phyloP scores from a whole-genome alignment of 371 early-diverging fungal species.

The Mortierella sp. region DNA sequence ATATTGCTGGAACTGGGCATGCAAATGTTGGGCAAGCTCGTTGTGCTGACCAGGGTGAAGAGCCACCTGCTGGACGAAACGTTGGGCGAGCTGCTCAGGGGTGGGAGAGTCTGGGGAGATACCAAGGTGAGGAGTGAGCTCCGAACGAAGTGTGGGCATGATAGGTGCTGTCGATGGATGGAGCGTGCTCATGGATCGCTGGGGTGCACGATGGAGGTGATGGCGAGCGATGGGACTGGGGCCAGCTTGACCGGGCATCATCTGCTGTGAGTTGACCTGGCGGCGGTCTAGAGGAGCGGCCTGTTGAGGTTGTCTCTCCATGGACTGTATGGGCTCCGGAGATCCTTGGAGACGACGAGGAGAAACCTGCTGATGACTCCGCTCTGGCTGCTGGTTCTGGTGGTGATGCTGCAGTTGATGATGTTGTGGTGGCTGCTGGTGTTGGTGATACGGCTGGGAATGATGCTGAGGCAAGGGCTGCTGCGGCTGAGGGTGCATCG shows the following conservation, averaged over 20 bases:
- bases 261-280: background rate
- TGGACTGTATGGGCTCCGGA: background rate
- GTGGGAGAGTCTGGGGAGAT: conserved; percentile 45
- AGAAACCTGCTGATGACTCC: background rate
- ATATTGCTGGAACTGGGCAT: conserved; percentile 48
- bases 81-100: conserved; percentile 53
- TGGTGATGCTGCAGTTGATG: background rate
- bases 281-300: background rate
- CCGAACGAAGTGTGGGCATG: conserved; percentile 15
- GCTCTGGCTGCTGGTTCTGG: background rate
- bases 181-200: conserved; percentile 38
- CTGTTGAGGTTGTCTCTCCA: conserved; percentile 10
- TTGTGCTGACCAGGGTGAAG: conserved; percentile 52
- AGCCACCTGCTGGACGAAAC: conserved; percentile 52
- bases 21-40: conserved; percentile 41
- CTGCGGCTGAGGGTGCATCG: background rate
- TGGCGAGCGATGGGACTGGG: background rate
- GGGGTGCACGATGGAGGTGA: conserved; percentile 17
- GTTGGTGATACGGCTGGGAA: conserved; percentile 11
- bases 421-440: conserved; percentile 4
- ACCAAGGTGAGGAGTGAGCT: conserved; percentile 39
- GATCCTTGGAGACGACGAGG: conserved; percentile 3
- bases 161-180: conserved; percentile 32
- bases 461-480: conserved; percentile 9
- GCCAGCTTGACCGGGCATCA: conserved; percentile 1